A percentile compares a stretch with the other conserved stretches of the same genome.
Evolutionary conservation across 257 asterid genomes (phyloP).

Genomic region (Gynochthodes officinalis): DNA sequence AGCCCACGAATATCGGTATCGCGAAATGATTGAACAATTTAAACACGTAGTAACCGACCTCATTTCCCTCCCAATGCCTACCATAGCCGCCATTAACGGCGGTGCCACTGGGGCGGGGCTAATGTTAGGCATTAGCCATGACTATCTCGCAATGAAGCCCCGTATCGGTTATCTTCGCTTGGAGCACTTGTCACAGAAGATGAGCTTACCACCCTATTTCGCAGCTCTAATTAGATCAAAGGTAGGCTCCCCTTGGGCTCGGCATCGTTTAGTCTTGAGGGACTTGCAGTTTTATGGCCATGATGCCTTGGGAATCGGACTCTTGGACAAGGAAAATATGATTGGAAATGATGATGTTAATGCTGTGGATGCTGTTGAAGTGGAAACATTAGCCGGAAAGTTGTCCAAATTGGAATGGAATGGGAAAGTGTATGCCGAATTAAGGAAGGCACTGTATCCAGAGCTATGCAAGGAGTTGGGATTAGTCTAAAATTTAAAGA

Average conservation of each 20-base stretch:
- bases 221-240: constrained; percentile 53
- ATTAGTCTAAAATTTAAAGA: not conserved
- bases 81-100: constrained; percentile 72
- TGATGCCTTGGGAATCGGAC: constrained; percentile 52
- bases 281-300: constrained; percentile 47
- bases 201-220: constrained; percentile 68
- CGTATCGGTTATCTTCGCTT: constrained; percentile 40
- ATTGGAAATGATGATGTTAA: no score
- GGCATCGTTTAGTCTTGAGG: constrained; percentile 41
- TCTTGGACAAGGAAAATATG: constrained; percentile 37
- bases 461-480: no score
- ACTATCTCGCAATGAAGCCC: constrained; percentile 48
- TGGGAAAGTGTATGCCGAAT: constrained; percentile 41
- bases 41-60: constrained; percentile 50
- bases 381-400: constrained; percentile 40
- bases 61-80: constrained; percentile 64
- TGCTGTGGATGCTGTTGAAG: constrained; percentile 44
- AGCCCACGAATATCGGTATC: constrained; percentile 38
- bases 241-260: constrained; percentile 33
- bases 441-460: no score
- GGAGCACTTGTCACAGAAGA: constrained; percentile 63
- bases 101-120: constrained; percentile 79
- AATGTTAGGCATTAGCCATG: constrained; percentile 59
- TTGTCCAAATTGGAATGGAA: constrained; percentile 46
- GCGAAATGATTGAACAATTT: constrained; percentile 47